These are phyloP conservation scores for Suhomyces guaymorum DNA, from an alignment of 1,139 yeast species.

Conservation along the genomic window DNA sequence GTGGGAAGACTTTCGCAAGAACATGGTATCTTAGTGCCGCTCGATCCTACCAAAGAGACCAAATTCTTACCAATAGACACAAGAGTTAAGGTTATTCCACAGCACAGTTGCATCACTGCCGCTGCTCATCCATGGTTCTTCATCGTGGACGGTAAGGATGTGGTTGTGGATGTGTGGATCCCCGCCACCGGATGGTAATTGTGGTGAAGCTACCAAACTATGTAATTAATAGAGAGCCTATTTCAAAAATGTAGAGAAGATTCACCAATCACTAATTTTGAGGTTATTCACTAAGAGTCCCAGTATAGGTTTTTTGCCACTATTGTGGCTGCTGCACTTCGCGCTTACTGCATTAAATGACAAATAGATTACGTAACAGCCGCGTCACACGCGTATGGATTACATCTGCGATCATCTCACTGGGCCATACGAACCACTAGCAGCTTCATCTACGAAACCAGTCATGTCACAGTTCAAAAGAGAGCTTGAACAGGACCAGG, in stretches of 20 bases:
- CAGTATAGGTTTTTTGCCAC: background rate
- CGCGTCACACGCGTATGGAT: slow-evolving; percentile 6
- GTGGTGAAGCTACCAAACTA: too few species aligned
- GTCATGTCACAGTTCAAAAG: slow-evolving; percentile 9
- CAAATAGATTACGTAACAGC: slow-evolving; percentile 2
- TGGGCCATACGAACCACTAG: background rate
- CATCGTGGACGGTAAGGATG: slow-evolving; percentile 50
- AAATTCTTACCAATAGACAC: slow-evolving; percentile 54
- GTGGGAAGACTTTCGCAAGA: slow-evolving; percentile 64
- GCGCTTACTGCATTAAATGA: background rate
- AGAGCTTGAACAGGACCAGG: slow-evolving; percentile 26
- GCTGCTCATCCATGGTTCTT: slow-evolving; percentile 62
- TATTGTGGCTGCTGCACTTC: background rate
- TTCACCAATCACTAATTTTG: too few species aligned
- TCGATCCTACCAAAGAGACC: slow-evolving; percentile 22
- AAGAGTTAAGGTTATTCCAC: slow-evolving; percentile 60
- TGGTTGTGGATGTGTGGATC: slow-evolving; percentile 67
- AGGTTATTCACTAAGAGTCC: too few species aligned
- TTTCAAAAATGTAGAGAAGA: too few species aligned
- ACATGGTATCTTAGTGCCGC: slow-evolving; percentile 57
- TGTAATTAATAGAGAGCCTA: too few species aligned
- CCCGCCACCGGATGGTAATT: slow-evolving; percentile 60
- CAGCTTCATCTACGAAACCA: background rate
- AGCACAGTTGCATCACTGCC: slow-evolving; percentile 75
- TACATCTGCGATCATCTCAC: background rate